Conservation (phyloP, 768 basidiomycete species). For the Cystobasidiopsis lactophilus region DNA sequence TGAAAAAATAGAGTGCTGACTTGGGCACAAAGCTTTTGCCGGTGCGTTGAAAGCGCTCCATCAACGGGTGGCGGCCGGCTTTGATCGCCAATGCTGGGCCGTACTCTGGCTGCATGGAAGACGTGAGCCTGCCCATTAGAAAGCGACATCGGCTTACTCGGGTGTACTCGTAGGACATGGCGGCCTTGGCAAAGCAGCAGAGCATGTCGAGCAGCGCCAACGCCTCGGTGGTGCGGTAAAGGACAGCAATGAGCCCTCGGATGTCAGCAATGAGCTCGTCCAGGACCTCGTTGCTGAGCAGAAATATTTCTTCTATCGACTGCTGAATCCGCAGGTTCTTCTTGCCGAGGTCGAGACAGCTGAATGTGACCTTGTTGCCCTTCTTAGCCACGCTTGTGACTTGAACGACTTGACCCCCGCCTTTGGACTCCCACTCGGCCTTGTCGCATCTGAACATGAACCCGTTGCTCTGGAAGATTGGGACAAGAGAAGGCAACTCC, state of each 20-base stretch:
- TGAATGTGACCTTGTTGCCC: constrained; percentile 16
- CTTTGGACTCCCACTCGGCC: constrained; percentile 13
- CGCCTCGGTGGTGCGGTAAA: constrained; percentile 82
- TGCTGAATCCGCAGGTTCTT: constrained; percentile 31
- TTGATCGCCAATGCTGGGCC: constrained; percentile 9
- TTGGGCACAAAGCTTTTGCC: constrained; percentile 46
- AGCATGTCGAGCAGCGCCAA: constrained; percentile 76
- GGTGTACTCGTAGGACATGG: neutral
- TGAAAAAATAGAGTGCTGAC: too few species aligned
- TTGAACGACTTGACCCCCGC: constrained; percentile 2
- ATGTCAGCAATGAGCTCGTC: constrained; percentile 52
- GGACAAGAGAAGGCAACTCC: neutral
- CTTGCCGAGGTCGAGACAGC: constrained; percentile 14
- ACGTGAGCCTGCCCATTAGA: constrained; percentile 5
- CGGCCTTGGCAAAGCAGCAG: constrained; percentile 28
- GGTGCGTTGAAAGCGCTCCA: constrained; percentile 3
- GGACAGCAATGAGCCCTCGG: constrained; percentile 44
- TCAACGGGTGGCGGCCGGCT: constrained; percentile 11
- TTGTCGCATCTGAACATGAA: constrained; percentile 13
- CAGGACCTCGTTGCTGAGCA: constrained; percentile 38
- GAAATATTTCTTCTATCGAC: constrained; percentile 54
- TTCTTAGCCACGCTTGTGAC: constrained; percentile 19
- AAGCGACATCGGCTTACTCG: too few species aligned
- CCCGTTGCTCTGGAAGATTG: constrained; percentile 5
- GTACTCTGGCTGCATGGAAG: too few species aligned